phyloP scores from a whole-genome alignment of 163 green algal genomes.

The Prototheca cutis region DNA sequence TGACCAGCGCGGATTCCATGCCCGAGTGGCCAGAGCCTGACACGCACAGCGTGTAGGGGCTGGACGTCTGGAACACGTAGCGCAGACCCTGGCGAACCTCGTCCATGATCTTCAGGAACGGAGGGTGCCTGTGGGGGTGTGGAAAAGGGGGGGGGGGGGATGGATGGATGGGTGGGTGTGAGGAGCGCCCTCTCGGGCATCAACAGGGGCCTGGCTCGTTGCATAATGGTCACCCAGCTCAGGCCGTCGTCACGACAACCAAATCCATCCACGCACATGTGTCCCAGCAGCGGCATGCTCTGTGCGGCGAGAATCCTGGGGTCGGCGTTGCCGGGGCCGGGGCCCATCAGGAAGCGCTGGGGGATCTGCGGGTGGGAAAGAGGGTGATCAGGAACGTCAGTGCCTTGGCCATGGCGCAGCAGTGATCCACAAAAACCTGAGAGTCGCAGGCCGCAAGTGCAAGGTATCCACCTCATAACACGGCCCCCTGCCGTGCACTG shows the following conservation, averaged over 20 bases:
- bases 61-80: slow-evolving; percentile 79
- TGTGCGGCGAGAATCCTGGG: slow-evolving; percentile 70
- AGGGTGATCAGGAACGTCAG: neutral
- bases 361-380: slow-evolving; percentile 44
- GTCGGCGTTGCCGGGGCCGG: slow-evolving; percentile 75
- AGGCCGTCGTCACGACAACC: too few species aligned
- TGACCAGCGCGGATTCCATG: slow-evolving; percentile 83
- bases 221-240: too few species aligned
- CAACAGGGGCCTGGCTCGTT: too few species aligned
- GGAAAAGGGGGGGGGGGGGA: neutral
- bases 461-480: too few species aligned
- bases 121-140: slow-evolving; percentile 73
- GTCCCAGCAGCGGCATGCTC: slow-evolving; percentile 41
- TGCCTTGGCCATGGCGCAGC: neutral
- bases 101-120: slow-evolving; percentile 90
- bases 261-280: too few species aligned
- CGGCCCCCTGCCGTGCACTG: too few species aligned
- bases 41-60: slow-evolving; percentile 68
- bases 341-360: slow-evolving; percentile 75
- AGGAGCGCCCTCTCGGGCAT: too few species aligned
- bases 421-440: neutral
- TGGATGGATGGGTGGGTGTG: neutral
- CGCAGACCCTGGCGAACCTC: slow-evolving; percentile 57
- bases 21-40: slow-evolving; percentile 42
- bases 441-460: too few species aligned